Base-by-base conservation (phyloP, 169 alveolate species). In the Plasmodium blacklocki region DNA sequence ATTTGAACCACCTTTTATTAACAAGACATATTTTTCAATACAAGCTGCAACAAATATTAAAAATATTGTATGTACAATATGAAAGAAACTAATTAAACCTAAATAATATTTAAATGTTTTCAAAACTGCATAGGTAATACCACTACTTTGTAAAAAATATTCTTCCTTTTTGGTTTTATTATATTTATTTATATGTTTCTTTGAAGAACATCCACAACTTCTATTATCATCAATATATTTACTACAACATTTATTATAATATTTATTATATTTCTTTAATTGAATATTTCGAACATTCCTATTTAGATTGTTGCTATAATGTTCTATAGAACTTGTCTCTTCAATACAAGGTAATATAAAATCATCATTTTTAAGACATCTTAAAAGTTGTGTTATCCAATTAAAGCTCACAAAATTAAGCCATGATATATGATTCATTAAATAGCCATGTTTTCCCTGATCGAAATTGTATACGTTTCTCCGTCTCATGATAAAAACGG, bases 281-380 rank as follows among this genome's bases (percentile, higher is more conserved):
- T 39, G 67, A 1, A 32, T 14, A 6, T 60, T 62, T 56, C 54
- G 66, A 43, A 80, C 54, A 80, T 80, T 54, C 19, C 54, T 45
- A 14, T 7, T 60, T 23, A 80, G 45, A 1, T 52, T 39, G 14
- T 19, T 32, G 6, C 72, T 12, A 68, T 68, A 68, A 45, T 80
- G 67, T 18, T 70, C 62, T 15, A 80, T 54, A n/a, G 18, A 19
- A 11, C 15, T 45, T 8, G 67, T 62, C 23, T 58, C 73, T 19
- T 70, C 85, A 9, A 80, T 56, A n/a, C 58, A 32, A n/a, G 90
- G 90, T 8, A 80, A 50, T 14, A 23, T 26, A 60, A 80, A 78
- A 3, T 78, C 60, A 3, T 50, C 90, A 19, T 52, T 47, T 6
- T 32, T 60, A 2, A 15, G 50, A 14, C 49, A 47, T 11, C 39